Percentiles rank a stretch among this genome's conserved stretches.
Evolutionary conservation across 352 stramenopile genomes (phyloP).

Genomic region (Globisporangium spinosum): DNA sequence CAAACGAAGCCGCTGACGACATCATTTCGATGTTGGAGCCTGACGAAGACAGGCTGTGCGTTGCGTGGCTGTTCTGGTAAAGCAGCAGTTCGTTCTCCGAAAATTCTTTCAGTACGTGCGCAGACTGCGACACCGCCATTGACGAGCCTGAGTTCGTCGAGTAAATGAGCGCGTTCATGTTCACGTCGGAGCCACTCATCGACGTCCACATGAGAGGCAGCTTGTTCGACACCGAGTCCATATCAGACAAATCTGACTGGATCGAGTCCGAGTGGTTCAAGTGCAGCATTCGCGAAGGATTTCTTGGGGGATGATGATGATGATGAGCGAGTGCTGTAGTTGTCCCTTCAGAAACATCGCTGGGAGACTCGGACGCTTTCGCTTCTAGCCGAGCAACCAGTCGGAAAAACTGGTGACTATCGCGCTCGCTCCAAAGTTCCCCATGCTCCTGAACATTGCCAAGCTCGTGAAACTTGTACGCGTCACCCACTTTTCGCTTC

Average conservation of each 20-base stretch:
- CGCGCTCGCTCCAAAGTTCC: slow-evolving; percentile 4
- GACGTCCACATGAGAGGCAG: slow-evolving; percentile 33
- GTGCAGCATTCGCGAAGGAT: background rate
- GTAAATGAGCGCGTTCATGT: slow-evolving; percentile 17
- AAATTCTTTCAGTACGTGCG: slow-evolving; percentile 27
- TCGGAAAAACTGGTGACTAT: slow-evolving; percentile 11
- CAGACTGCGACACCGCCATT: background rate
- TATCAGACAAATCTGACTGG: slow-evolving; percentile 70
- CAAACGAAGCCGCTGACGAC: background rate
- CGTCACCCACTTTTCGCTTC: slow-evolving; percentile 28
- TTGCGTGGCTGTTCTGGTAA: slow-evolving; percentile 22
- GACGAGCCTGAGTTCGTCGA: slow-evolving; percentile 19
- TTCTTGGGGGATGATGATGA: slow-evolving; percentile 3
- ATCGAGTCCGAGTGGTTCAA: slow-evolving; percentile 57
- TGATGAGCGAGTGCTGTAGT: background rate
- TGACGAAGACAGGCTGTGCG: background rate
- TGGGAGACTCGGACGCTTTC: background rate
- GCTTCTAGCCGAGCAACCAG: slow-evolving; percentile 18
- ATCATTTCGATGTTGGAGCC: slow-evolving; percentile 5
- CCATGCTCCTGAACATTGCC: background rate
- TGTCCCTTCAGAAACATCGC: background rate
- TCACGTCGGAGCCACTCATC: slow-evolving; percentile 37
- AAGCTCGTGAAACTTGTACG: slow-evolving; percentile 20
- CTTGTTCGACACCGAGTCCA: slow-evolving; percentile 46
- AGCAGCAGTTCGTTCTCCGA: slow-evolving; percentile 59